A percentile compares a stretch with the other conserved stretches of the same genome.
phyloP scores from a whole-genome alignment of 192 early-diverging fungal species.

The Umbelopsis vinacea region DNA sequence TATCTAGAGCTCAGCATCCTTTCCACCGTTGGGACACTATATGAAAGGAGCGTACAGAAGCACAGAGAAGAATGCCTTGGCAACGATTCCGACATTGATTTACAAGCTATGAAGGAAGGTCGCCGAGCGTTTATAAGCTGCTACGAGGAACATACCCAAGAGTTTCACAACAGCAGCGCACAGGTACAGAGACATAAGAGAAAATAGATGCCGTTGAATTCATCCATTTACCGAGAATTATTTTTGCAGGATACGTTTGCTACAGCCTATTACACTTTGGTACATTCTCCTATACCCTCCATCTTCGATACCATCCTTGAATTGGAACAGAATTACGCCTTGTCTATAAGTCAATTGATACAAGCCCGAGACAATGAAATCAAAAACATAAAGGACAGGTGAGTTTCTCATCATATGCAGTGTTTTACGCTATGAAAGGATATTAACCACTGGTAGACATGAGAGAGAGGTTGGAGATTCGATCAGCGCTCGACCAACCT shows the following conservation, averaged over 20 bases:
- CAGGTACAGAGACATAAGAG: conserved; percentile 36
- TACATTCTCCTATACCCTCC: conserved; percentile 57
- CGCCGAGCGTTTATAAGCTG: conserved; percentile 41
- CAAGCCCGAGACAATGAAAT: conserved; percentile 22
- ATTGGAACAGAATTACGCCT: conserved; percentile 57
- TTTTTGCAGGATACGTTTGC: conserved; percentile 57
- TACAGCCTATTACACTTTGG: conserved; percentile 59
- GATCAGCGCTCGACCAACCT: conserved; percentile 18
- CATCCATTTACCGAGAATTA: neutral
- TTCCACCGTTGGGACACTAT: conserved; percentile 44
- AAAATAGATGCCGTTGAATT: neutral
- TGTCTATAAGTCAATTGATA: conserved; percentile 48
- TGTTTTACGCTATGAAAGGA: neutral
- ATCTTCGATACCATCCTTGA: conserved; percentile 61
- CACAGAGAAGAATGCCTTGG: neutral
- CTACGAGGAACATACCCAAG: conserved; percentile 47
- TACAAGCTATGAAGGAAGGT: conserved; percentile 11
- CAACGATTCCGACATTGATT: neutral
- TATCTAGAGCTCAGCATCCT: conserved; percentile 53
- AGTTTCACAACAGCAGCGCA: conserved; percentile 52
- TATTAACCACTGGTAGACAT: conserved; percentile 17
- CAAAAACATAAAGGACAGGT: neutral
- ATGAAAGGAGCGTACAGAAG: conserved; percentile 31
- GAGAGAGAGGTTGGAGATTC: conserved; percentile 26
- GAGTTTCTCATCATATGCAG: neutral